Evolutionary conservation across 371 early-diverging fungal species (phyloP), one percentile per base, ranked within the genome.

Genomic region (Mucor indicus): DNA sequence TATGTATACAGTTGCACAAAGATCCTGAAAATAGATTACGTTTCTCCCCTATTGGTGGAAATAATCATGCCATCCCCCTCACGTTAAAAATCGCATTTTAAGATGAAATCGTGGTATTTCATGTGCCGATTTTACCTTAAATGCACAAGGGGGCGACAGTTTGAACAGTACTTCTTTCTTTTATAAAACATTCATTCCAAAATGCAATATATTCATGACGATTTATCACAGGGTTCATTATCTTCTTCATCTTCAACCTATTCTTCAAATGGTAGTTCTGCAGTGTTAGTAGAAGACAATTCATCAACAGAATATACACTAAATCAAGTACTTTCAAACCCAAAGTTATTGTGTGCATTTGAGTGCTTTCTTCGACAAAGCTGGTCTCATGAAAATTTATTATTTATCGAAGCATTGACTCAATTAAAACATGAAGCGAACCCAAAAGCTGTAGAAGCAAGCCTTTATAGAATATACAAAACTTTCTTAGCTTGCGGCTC

Each of bases 281-380:
- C 32, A 31, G 57, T 46, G n/a, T 22, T 37, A 23, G 35, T 33
- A 3, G 32, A 41, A 15, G 25, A 33, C n/a, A 38, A 32, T 22
- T n/a, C 23, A 4, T 16, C 45, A 6, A 33, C 30, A 1, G 16
- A 9, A 15, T 56, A 38, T 31, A 57, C 52, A 13, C 16, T 62
- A 23, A 49, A 40, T 25, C 57, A 62, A 49, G 57, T 62, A 1
- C 45, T 62, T n/a, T 53, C 57, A 13, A 53, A 62, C n/a, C 62
- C 62, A 9, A 57, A 62, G 37, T 35, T 62, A 32, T 29, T 62
- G 27, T 40, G 57, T 22, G 53, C 53, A 10, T 62, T 62, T 22
- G 62, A 62, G 43, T 48, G 45, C 13, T 62, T 57, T 29, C 49
- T 62, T 24, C 48, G 57, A 17, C 57, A 62, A 33, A 46, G 44